Base-by-base conservation (phyloP, 345 rosid species). In the Psidium guajava region DNA sequence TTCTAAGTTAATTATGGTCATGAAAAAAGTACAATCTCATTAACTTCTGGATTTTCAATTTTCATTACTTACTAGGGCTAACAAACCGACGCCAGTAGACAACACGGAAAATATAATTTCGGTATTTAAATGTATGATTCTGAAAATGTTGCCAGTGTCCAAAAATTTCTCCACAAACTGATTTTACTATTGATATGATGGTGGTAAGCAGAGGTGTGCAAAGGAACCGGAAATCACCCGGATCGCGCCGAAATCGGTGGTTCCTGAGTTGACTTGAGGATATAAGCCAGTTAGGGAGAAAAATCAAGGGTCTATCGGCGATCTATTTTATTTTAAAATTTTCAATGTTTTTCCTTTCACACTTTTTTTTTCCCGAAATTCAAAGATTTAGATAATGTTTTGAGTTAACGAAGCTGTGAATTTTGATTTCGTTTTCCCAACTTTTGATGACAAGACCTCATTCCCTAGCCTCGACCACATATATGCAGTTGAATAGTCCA, bases 31-130 rank as follows among this genome's bases (percentile, higher is more conserved):
- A 57, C 11, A 57, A 24, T 24, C 61, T 5, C 61, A 57, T 57
- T 57, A 11, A n/a, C 27, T 11, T 27, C 11, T 58, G 32, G 2
- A 58, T 58, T 57, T 25, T 58, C n/a, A 58, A 57, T 57, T 58
- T 58, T 58, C 32, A 58, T 8, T n/a, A 58, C 50, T 8, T 47
- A 8, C 8, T n/a, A 58, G 8, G 32, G 27, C 12, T n/a, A 58
- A 25, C 1, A 58, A n/a, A 58, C 1, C 5, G 27, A 58, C 8
- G 13, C 12, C 0, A 1, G 3, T 2, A 0, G 16, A n/a, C 3
- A n/a, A 58, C 4, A 0, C 1, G 32, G 32, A 12, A 58, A 5
- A 58, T n/a, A 58, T 58, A 3, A 58, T 58, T 28, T 28, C 6
- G 5, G 32, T 58, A 12, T 25, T 0, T 11, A 57, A 57, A 57